phyloP scores from a whole-genome alignment of 306 rosid species.

The Echinosophora koreensis region DNA sequence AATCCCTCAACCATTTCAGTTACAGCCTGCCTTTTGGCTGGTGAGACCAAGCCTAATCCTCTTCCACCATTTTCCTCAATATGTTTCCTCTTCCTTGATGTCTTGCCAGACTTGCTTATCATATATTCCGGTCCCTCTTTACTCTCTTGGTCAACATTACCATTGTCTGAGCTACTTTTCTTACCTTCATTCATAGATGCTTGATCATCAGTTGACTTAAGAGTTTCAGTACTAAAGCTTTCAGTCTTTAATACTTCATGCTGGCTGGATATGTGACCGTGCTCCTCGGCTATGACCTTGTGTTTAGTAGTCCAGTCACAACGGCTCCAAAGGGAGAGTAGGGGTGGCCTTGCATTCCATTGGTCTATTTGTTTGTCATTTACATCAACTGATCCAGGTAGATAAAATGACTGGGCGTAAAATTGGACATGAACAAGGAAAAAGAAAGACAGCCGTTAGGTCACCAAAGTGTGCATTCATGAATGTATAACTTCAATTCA shows the following conservation, averaged over 20 bases:
- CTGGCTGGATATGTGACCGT: conserved; percentile 46
- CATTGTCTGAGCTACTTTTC: conserved; percentile 31
- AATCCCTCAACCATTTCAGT: conserved; percentile 16
- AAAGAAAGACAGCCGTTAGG: conserved; percentile 1
- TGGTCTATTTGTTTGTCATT: conserved; percentile 64
- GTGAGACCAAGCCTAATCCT: conserved; percentile 35
- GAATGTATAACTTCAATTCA: conserved; percentile 11
- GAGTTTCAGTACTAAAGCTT: conserved; percentile 16
- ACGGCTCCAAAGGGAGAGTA: conserved; percentile 70
- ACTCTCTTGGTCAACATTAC: conserved; percentile 41
- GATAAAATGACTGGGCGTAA: conserved; percentile 68
- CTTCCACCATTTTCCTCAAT: conserved; percentile 29
- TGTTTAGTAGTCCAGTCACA: conserved; percentile 61
- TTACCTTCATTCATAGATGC: conserved; percentile 19
- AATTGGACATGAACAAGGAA: not conserved
- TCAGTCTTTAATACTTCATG: conserved; percentile 38
- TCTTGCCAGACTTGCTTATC: conserved; percentile 42
- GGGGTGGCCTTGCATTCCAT: conserved; percentile 56
- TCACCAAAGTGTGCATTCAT: not conserved
- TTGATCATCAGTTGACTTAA: conserved; percentile 31
- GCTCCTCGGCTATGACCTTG: conserved; percentile 57
- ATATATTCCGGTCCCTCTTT: conserved; percentile 18
- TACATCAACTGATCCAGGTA: conserved; percentile 69
- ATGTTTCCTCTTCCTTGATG: conserved; percentile 46
- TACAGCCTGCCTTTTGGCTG: conserved; percentile 44